Evolutionary conservation across 768 basidiomycete species (phyloP), one percentile per base, ranked within the genome.

Genomic region (Tylopilus vinaceipallidus): DNA sequence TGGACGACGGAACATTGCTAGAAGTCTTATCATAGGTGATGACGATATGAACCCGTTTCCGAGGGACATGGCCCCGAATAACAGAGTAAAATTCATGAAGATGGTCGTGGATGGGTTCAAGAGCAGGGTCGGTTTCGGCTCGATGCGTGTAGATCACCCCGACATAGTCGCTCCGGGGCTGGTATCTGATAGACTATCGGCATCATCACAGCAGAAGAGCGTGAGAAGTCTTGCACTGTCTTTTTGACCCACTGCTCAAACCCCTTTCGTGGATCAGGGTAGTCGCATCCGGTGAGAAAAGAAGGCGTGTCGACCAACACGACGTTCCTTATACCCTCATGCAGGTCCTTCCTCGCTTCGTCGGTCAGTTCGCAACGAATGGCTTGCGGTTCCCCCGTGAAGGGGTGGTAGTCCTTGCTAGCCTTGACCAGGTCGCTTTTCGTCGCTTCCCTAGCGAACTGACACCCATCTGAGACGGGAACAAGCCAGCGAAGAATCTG

Each of bases 261-360:
- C 45, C 49, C 47, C 10, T 29, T 4, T 13, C 24, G 29, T 9
- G 58, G 43, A 40, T 60, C 45, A 4, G 32, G 40, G 6, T 40
- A 14, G 8, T 50, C 26, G 16, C 33, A 39, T 20, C 19, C 59
- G 2, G 60, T 61, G 37, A 47, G 42, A 27, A 61, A 62, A 0
- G 60, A 62, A 20, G 62, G 62, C 0, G 57, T 52, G 27, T 63
- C 62, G 4, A 61, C 38, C 20, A 63, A 56, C 8, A 64, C 54
- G 10, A 62, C 45, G 13, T 37, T 42, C 22, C 45, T 45, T 7
- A 54, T 6, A 1, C 46, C 53, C 3, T 47, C 56, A 6, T 33
- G 17, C 7, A 32, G n/a, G 1, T 39, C 46, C 3, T 0, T 26
- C 42, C 30, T 52, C 10, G 45, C 50, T 19, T 51, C 56, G 3